These are phyloP conservation scores for Metarhizium humberi DNA, from an alignment of 2,329 filamentous ascomycete species.

Conservation along the genomic window DNA sequence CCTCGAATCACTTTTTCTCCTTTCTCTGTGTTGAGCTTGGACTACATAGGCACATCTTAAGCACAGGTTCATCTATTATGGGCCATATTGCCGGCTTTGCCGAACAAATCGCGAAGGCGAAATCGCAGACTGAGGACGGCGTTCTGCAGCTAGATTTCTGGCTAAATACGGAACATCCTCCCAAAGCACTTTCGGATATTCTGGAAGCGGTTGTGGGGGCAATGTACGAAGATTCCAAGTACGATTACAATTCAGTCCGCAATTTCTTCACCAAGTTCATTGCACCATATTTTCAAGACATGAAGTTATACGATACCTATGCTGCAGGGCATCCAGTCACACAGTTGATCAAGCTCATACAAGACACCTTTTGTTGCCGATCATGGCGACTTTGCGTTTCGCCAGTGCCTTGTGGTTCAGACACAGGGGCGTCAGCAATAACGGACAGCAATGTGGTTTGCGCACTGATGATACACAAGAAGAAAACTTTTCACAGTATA, in stretches of 20 bases:
- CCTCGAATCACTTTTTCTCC: constrained; percentile 88
- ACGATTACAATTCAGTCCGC: constrained; percentile 65
- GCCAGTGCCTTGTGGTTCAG: constrained; percentile 28
- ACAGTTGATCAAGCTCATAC: constrained; percentile 55
- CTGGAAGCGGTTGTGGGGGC: constrained; percentile 85
- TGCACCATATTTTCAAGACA: constrained; percentile 72
- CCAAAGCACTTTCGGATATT: constrained; percentile 74
- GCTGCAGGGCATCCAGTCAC: constrained; percentile 82
- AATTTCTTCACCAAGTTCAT: constrained; percentile 70
- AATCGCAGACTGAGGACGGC: constrained; percentile 13
- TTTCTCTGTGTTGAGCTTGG: constrained; percentile 69
- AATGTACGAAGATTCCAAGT: constrained; percentile 81
- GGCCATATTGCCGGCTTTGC: constrained; percentile 45
- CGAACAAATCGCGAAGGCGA: constrained; percentile 44
- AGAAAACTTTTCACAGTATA: constrained; percentile 52
- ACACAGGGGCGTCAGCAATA: constrained; percentile 29
- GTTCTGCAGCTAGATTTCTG: constrained; percentile 52
- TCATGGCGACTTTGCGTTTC: constrained; percentile 45
- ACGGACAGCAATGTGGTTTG: constrained; percentile 50
- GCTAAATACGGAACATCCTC: constrained; percentile 52
- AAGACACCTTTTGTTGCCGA: constrained; percentile 55
- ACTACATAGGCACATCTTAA: constrained; percentile 64
- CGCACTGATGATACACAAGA: constrained; percentile 67
- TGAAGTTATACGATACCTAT: constrained; percentile 78
- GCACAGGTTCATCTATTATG: constrained; percentile 33